phyloP scores from a whole-genome alignment of 2,329 filamentous ascomycete species.

The Venturiaceae sp. region DNA sequence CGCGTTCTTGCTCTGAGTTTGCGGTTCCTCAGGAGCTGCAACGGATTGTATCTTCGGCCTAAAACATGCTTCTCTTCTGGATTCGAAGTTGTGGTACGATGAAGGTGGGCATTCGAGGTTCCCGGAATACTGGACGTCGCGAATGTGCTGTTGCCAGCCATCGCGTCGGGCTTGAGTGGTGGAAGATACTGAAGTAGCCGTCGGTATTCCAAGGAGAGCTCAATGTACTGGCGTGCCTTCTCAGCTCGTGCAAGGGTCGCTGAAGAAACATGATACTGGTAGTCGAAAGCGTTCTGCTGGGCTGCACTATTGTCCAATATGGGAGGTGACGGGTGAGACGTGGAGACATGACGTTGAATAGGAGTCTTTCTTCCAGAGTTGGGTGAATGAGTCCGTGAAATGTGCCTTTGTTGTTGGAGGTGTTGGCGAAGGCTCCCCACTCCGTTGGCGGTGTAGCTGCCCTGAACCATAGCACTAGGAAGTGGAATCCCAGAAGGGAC shows the following conservation, averaged over 20 bases:
- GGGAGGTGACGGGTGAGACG: conserved; percentile 9
- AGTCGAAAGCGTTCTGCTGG: conserved; percentile 21
- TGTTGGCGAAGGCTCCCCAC: conserved; percentile 55
- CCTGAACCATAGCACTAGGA: conserved; percentile 16
- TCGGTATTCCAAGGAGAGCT: conserved; percentile 76
- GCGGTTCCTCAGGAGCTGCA: conserved; percentile 87
- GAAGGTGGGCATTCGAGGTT: conserved; percentile 23
- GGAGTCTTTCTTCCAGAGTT: conserved; percentile 29
- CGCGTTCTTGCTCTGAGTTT: conserved; percentile 75
- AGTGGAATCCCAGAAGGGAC: conserved; percentile 31
- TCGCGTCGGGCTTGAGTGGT: conserved; percentile 49
- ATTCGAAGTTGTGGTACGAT: conserved; percentile 21
- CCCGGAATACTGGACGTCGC: conserved; percentile 31
- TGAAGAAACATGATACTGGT: conserved; percentile 60
- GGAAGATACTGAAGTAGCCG: conserved; percentile 70
- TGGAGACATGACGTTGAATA: conserved; percentile 15
- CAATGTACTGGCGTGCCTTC: conserved; percentile 76
- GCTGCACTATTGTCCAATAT: conserved; percentile 16
- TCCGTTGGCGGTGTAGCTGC: conserved; percentile 29
- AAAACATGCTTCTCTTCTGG: conserved; percentile 30
- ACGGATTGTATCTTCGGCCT: conserved; percentile 74
- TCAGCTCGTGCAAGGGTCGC: conserved; percentile 75
- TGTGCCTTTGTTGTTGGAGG: conserved; percentile 59
- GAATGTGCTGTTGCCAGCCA: conserved; percentile 29
- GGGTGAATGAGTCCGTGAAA: conserved; percentile 53